Base-by-base conservation (phyloP, 306 rosid genomes). In the Quercus variabilis region DNA sequence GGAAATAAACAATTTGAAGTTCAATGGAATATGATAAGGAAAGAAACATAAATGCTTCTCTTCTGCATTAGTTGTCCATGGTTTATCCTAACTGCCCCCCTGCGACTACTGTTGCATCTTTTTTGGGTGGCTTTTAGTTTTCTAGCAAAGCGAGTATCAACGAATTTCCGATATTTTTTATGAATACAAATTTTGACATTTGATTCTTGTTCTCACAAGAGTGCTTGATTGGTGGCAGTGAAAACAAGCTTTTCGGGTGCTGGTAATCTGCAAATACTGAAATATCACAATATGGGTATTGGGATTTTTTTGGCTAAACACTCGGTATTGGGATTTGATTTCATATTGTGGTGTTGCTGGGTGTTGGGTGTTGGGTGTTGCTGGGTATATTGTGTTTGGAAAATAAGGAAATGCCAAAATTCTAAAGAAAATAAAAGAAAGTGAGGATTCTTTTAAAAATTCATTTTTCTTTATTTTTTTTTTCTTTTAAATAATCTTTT, bases 1-100 rank as follows among this genome's bases (percentile, higher is more conserved):
- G 83, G 78, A 82, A 82, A 74, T 69, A 81, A 78, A 28, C 81
- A 81, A 23, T 21, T 86, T 21, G 95, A 91, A 68, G 85, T 92
- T 49, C 79, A 71, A 78, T 89, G 90, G 92, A 80, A 79, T 23
- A 78, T 38, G 74, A 46, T 74, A 81, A 82, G 74, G 86, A 28
- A 28, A 28, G 30, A 28, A 4, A 28, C 30, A 28, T 28, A 28
- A 28, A 28, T 28, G 30, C 30, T 20, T 88, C 94, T 43, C 82
- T 94, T 78, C 68, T 94, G 51, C 93, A 80, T 18, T 81, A 83
- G 26, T 67, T 94, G 83, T 92, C 92, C 76, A 63, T 90, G 74
- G 93, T 87, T 73, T 86, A 79, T 80, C 90, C 94, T 76, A 81
- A 83, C 26, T 88, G 76, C 83, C 90, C 4, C 4, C 4, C 30